Evolutionary conservation across 495 filamentous ascomycete genomes (phyloP).

Genomic region (Talaromyces liani): DNA sequence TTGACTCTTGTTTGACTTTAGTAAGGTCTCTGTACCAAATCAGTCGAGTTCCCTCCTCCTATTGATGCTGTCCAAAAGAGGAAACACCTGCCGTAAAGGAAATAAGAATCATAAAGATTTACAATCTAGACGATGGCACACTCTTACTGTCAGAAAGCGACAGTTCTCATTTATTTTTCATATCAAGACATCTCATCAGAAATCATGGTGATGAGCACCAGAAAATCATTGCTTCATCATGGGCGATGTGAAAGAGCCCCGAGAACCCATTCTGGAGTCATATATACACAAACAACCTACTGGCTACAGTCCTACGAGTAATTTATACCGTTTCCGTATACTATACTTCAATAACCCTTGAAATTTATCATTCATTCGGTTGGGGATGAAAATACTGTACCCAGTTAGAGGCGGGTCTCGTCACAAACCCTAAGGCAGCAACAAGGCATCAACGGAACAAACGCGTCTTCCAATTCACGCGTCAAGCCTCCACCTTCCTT

Average conservation of each 20-base stretch:
- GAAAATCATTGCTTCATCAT: no score
- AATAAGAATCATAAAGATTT: background rate
- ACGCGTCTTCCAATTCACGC: background rate
- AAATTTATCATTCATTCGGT: background rate
- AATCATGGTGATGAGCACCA: background rate
- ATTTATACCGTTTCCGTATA: no score
- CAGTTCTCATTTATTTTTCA: no score
- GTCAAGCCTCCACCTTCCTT: background rate
- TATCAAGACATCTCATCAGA: no score
- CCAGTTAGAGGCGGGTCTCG: no score
- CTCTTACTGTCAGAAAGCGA: background rate
- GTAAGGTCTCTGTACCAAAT: no score
- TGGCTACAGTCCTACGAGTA: background rate
- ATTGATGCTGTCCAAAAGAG: background rate
- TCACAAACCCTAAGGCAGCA: background rate
- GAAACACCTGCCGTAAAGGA: background rate
- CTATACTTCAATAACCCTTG: no score
- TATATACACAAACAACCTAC: background rate
- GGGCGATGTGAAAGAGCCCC: background rate
- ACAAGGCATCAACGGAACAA: background rate
- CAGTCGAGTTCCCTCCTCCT: no score
- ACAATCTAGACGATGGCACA: background rate
- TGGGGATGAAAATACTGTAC: no score
- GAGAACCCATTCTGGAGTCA: background rate
- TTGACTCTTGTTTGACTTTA: no score